Base-by-base conservation (phyloP, 148 eudicot genomes). In the Beta vulgaris region DNA sequence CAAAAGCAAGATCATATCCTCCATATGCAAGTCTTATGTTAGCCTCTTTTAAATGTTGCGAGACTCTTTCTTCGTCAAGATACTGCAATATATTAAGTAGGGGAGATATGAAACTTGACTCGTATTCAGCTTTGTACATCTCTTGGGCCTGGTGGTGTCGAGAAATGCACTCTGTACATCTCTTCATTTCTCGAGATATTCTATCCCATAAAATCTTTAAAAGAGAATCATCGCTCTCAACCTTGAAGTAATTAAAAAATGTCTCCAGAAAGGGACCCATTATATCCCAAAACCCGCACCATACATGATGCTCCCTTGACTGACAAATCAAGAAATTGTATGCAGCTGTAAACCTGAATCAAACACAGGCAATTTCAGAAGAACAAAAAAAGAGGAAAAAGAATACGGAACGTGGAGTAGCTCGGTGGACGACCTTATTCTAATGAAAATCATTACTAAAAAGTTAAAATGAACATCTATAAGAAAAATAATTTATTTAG, bases 261-360 rank as follows among this genome's bases (percentile, higher is more conserved):
- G 98, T 92, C 88, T 95, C 98, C 23, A 95, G 69, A 77, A 95
- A 91, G 21, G 98, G 98, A 31, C 89, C 88, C 93, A 95, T 95
- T 63, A 92, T 71, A 72, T 89, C 97, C 92, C 92, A 84, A 74
- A 60, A 83, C 66, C 90, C 85, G 77, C 98, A 95, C 98, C 98
- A 95, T 36, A 90, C 83, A 80, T 95, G 98, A 73, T 79, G 75
- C 36, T 83, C 87, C 55, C 69, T 80, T 6, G 98, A 90, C 73
- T 84, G 74, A 80, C 77, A 72, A 61, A 85, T 87, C 85, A 95
- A 75, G 53, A 86, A 90, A 79, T 80, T 92, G 86, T 89, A 95
- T 71, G 96, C 96, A 77, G 88, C 92, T 49, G 96, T 84, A 82
- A 95, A 95, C 98, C 98, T 94, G 88, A 40, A 53, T 64, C 35